phyloP scores from a whole-genome alignment of 768 basidiomycete species.

The Panellus pusillus region DNA sequence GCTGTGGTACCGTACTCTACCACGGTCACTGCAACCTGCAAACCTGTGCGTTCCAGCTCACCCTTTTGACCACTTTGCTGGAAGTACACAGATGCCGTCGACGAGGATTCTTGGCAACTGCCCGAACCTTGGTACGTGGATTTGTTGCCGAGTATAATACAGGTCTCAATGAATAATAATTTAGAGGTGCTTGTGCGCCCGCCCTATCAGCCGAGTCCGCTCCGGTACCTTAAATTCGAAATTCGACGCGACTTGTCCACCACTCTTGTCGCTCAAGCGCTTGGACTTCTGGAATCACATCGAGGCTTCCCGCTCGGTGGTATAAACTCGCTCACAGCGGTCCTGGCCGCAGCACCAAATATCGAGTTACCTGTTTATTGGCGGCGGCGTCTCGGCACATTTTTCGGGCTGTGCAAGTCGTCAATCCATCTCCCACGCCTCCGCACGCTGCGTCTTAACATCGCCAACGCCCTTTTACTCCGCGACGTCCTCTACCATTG shows the following conservation, averaged over 20 bases:
- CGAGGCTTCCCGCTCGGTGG: slow-evolving; percentile 60
- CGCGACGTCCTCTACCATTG: slow-evolving; percentile 46
- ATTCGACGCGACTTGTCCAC: slow-evolving; percentile 47
- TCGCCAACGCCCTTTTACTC: slow-evolving; percentile 52
- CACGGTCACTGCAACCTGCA: slow-evolving; percentile 41
- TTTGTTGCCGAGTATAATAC: too few relatives aligned
- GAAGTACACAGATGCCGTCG: slow-evolving; percentile 25
- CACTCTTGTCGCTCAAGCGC: slow-evolving; percentile 53
- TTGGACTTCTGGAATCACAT: slow-evolving; percentile 70
- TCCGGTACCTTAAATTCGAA: slow-evolving; percentile 42
- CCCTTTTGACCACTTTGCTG: too few relatives aligned
- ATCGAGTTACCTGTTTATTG: slow-evolving; percentile 59
- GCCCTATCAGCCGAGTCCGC: slow-evolving; percentile 25
- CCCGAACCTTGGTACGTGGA: slow-evolving; percentile 34
- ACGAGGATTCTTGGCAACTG: slow-evolving; percentile 52
- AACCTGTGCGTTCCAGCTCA: slow-evolving; percentile 11
- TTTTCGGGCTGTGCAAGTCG: slow-evolving; percentile 23
- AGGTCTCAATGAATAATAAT: too few relatives aligned
- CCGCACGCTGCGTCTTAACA: slow-evolving; percentile 52
- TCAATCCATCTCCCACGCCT: slow-evolving; percentile 44
- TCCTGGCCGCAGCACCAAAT: slow-evolving; percentile 54
- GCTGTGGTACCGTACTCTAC: slow-evolving; percentile 57
- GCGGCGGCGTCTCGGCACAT: slow-evolving; percentile 39
- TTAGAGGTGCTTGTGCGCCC: slow-evolving; percentile 53
- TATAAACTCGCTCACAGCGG: slow-evolving; percentile 57